phyloP scores from a whole-genome alignment of 2,329 filamentous ascomycete species.

The Aaosphaeria arxii region DNA sequence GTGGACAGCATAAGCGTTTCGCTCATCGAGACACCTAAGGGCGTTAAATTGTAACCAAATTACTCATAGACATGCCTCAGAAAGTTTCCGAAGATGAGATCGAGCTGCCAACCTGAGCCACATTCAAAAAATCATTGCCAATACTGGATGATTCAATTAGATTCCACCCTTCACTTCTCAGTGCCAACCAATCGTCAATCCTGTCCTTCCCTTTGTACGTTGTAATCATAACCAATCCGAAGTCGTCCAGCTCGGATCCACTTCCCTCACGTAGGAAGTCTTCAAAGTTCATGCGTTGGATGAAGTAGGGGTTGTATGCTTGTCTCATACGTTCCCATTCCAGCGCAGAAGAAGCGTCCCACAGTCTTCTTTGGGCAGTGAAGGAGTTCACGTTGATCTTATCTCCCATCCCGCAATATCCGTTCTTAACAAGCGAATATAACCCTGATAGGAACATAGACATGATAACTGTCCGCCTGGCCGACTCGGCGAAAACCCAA shows the following conservation, averaged over 20 bases:
- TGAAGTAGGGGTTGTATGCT: constrained; percentile 7
- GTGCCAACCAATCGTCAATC: constrained; percentile 12
- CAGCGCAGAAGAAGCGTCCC: constrained; percentile 10
- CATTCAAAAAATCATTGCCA: no score
- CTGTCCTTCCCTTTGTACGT: constrained; percentile 14
- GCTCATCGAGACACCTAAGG: no score
- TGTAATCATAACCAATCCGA: constrained; percentile 16
- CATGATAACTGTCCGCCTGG: constrained; percentile 31
- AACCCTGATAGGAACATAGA: constrained; percentile 27
- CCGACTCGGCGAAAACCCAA: constrained; percentile 32
- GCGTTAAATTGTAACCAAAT: no score
- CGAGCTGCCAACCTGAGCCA: no score
- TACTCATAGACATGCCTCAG: no score
- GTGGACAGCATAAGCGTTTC: no score
- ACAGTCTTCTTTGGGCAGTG: constrained; percentile 14
- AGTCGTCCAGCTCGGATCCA: constrained; percentile 15
- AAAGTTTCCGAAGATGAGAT: no score
- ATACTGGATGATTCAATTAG: no score
- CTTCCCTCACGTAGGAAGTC: constrained; percentile 7
- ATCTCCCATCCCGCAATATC: constrained; percentile 7
- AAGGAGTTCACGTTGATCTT: constrained; percentile 10
- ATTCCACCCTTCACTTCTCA: background rate
- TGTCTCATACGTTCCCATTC: constrained; percentile 12
- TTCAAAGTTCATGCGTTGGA: constrained; percentile 14
- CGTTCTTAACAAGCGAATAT: constrained; percentile 22